Percentiles rank a stretch among this genome's conserved stretches.
These are phyloP conservation scores for Vitis hybrid DNA, from an alignment of 177 flowering plant species.

Conservation along the genomic window DNA sequence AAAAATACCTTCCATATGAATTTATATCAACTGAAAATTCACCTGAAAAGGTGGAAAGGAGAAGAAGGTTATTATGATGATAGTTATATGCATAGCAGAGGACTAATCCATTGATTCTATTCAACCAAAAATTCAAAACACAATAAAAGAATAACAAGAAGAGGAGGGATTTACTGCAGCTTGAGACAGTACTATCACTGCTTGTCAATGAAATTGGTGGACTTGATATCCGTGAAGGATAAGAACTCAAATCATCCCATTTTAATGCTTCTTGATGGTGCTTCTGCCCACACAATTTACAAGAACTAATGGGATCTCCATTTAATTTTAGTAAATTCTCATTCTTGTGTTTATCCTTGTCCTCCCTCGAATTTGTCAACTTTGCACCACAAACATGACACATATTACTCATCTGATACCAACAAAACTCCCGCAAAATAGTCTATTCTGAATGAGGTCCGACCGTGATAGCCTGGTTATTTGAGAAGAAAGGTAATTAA, in stretches of 20 bases:
- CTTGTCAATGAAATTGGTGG: constrained; percentile 53
- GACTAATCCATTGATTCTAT: background rate
- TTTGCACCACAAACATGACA: constrained; percentile 37
- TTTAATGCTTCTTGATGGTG: constrained; percentile 24
- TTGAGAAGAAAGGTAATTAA: background rate
- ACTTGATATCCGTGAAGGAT: constrained; percentile 37
- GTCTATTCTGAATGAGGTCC: constrained; percentile 1
- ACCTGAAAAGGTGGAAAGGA: constrained; percentile 43
- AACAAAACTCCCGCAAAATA: background rate
- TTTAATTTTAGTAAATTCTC: constrained; percentile 13
- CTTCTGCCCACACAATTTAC: constrained; percentile 40
- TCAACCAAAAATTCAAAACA: background rate
- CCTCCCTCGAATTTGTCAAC: constrained; percentile 13
- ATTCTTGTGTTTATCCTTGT: constrained; percentile 12
- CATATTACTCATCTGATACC: constrained; percentile 36
- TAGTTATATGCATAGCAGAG: background rate
- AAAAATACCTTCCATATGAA: constrained; percentile 44
- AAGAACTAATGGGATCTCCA: constrained; percentile 18
- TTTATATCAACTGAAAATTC: constrained; percentile 57
- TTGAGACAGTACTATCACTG: constrained; percentile 51
- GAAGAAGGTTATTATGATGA: constrained; percentile 10
- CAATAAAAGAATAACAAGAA: background rate
- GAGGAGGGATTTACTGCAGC: constrained; percentile 43
- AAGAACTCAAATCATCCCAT: constrained; percentile 27
- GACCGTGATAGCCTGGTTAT: constrained; percentile 14